phyloP scores from a whole-genome alignment of 768 basidiomycete species.

The Daedaleopsis sinensis region DNA sequence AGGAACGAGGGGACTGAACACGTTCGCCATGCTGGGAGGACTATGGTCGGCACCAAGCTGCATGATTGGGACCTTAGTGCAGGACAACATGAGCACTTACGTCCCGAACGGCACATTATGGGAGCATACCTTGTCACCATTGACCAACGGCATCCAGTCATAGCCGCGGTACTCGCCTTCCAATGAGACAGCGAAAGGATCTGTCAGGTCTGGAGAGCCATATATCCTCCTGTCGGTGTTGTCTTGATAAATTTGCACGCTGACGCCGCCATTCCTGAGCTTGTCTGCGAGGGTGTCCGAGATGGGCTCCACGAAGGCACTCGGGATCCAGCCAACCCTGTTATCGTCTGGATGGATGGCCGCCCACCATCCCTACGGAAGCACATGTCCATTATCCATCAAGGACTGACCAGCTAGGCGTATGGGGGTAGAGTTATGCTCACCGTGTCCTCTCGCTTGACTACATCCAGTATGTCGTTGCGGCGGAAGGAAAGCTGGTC shows the following conservation, averaged over 20 bases:
- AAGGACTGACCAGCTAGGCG: not conserved
- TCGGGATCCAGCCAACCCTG: constrained; percentile 75
- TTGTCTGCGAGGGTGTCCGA: constrained; percentile 52
- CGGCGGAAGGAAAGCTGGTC: constrained; percentile 64
- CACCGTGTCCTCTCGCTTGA: constrained; percentile 63
- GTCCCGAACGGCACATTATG: too few species aligned
- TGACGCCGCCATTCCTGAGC: constrained; percentile 31
- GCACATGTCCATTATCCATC: too few species aligned
- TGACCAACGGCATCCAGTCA: constrained; percentile 25
- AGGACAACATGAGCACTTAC: not conserved
- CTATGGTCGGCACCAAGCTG: constrained; percentile 6
- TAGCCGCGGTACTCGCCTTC: constrained; percentile 12
- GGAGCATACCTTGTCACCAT: constrained; percentile 23
- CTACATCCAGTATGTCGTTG: constrained; percentile 68
- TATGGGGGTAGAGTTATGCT: not conserved
- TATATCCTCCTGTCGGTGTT: constrained; percentile 1
- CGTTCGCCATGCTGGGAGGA: not conserved
- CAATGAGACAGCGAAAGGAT: constrained; percentile 9
- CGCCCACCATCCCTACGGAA: constrained; percentile 72
- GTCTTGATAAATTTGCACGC: constrained; percentile 9
- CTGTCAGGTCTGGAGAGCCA: constrained; percentile 10
- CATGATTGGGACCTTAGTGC: constrained; percentile 11
- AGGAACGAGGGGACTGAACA: constrained; percentile 21
- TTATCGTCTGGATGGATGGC: constrained; percentile 59
- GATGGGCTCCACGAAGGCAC: constrained; percentile 64